Percentiles rank a stretch among this genome's conserved stretches.
Evolutionary conservation across 176 grass and related monocot species (phyloP).

Genomic region (Aegilops sharonensis): DNA sequence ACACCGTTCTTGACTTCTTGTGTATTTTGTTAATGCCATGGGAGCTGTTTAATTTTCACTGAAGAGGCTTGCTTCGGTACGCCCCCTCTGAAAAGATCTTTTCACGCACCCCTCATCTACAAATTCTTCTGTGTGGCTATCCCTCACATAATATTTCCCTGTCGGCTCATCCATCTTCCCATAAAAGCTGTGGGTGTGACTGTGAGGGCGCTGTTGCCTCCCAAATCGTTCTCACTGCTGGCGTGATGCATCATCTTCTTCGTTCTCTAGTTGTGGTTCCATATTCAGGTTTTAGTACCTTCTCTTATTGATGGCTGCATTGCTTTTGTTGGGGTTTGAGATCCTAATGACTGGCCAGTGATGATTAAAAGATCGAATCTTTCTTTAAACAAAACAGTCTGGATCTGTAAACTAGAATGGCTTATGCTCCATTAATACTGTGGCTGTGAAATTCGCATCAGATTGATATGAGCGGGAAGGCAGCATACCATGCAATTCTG

Average conservation of each 20-base stretch:
- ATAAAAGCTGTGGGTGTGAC: not conserved
- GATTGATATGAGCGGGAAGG: not conserved
- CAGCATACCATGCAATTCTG: not conserved
- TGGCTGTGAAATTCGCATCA: not conserved
- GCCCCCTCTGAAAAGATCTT: not conserved
- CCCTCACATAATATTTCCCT: not conserved
- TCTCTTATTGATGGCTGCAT: not conserved
- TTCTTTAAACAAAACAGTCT: not conserved
- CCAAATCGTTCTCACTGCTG: not conserved
- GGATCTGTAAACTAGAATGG: not conserved
- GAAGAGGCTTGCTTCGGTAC: not conserved
- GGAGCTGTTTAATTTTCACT: not conserved
- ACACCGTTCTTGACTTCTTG: not conserved
- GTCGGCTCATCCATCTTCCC: not conserved
- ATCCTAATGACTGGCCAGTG: not conserved
- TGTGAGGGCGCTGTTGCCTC: not conserved
- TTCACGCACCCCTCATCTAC: not conserved
- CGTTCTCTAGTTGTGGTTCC: not conserved
- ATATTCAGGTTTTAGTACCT: not conserved
- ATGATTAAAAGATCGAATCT: not conserved
- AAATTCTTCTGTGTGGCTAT: not conserved
- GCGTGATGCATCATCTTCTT: not conserved
- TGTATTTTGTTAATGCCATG: not conserved
- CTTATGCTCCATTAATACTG: conserved; percentile 1
- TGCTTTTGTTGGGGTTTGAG: not conserved